Percentiles rank a stretch among this genome's conserved stretches.
Conservation (phyloP, 2,329 filamentous ascomycete species). For the Aspergillus nomiae region DNA sequence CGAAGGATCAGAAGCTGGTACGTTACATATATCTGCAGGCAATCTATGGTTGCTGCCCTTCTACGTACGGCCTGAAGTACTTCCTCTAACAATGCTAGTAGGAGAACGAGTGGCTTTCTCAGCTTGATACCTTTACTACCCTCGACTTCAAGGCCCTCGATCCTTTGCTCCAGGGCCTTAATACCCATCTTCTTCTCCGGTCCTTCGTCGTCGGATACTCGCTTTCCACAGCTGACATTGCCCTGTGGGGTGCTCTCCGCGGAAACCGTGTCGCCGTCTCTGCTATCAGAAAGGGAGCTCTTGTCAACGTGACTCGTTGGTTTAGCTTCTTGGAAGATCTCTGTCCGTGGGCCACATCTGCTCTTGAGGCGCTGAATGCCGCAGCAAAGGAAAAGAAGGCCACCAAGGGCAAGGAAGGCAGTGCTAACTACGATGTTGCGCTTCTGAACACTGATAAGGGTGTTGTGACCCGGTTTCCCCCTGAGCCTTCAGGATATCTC, state of each 20-base stretch:
- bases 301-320: conserved; percentile 81
- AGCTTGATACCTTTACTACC: conserved; percentile 54
- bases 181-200: conserved; percentile 83
- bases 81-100: conserved; percentile 17
- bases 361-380: conserved; percentile 69
- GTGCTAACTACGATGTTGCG: conserved; percentile 85
- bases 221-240: conserved; percentile 74
- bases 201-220: conserved; percentile 83
- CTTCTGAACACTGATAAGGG: conserved; percentile 83
- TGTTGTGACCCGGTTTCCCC: conserved; percentile 88
- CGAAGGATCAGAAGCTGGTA: conserved; percentile 41
- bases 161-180: conserved; percentile 71
- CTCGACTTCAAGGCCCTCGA: conserved; percentile 83
- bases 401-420: conserved; percentile 67
- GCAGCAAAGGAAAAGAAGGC: conserved; percentile 70
- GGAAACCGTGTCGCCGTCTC: conserved; percentile 82
- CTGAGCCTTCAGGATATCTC: conserved; percentile 92
- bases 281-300: conserved; percentile 75
- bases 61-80: background rate
- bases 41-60: background rate
- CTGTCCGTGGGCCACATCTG: conserved; percentile 73
- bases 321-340: conserved; percentile 81
- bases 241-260: conserved; percentile 80
- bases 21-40: background rate
- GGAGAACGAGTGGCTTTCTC: conserved; percentile 59